phyloP scores from a whole-genome alignment of 352 stramenopile species.

The Pythium phragmitis region DNA sequence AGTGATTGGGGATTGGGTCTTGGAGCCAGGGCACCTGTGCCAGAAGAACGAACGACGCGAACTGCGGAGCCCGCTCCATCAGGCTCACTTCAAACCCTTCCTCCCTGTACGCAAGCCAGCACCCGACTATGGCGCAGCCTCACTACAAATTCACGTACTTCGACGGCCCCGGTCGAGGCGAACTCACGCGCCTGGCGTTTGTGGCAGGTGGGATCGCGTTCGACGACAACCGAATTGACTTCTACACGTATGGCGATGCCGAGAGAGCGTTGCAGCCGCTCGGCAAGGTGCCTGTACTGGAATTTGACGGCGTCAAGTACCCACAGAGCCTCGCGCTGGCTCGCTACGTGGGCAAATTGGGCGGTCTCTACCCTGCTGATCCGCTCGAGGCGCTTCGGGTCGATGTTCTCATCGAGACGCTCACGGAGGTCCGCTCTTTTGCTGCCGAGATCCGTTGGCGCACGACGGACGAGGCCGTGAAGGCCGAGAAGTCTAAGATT shows the following conservation, averaged over 20 bases:
- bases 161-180: constrained; percentile 38
- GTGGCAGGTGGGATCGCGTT: constrained; percentile 46
- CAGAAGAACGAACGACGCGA: too few relatives aligned
- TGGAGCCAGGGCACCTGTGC: too few relatives aligned
- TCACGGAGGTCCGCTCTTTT: constrained; percentile 33
- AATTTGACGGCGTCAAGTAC: constrained; percentile 46
- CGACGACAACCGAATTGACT: constrained; percentile 43
- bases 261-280: constrained; percentile 43
- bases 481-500: constrained; percentile 41
- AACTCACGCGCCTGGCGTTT: constrained; percentile 51
- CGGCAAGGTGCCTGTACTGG: constrained; percentile 46
- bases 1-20: too few relatives aligned
- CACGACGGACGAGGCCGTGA: constrained; percentile 38
- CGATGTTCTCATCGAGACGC: constrained; percentile 41
- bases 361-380: constrained; percentile 48
- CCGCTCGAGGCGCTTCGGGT: constrained; percentile 34
- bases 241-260: constrained; percentile 19
- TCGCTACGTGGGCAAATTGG: constrained; percentile 52
- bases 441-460: constrained; percentile 41
- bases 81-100: too few relatives aligned
- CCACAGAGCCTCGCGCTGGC: constrained; percentile 58
- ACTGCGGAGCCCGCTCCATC: too few relatives aligned
- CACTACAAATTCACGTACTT: constrained; percentile 51
- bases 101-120: background rate
- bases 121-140: constrained; percentile 4